Evolutionary conservation across 108 stramenopile genomes (phyloP).

Genomic region (Schizochytrium sp.): DNA sequence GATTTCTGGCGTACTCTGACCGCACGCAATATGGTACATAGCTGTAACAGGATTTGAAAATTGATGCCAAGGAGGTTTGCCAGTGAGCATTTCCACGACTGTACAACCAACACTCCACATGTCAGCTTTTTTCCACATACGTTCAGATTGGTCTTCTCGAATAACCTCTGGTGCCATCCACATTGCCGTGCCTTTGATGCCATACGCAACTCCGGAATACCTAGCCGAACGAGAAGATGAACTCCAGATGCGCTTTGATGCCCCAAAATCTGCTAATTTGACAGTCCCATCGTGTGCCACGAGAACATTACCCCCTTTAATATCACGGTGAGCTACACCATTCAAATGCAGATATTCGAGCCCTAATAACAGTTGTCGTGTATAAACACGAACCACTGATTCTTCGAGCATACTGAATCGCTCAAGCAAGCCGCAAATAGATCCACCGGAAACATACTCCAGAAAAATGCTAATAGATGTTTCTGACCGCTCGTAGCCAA

Average conservation of each 20-base stretch:
- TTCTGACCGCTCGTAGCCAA: conserved; percentile 68
- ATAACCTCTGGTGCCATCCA: conserved; percentile 84
- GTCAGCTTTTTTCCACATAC: conserved; percentile 77
- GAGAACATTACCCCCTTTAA: conserved; percentile 78
- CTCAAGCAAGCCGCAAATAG: conserved; percentile 63
- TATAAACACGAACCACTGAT: conserved; percentile 64
- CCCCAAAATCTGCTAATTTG: conserved; percentile 81
- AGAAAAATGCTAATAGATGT: conserved; percentile 68
- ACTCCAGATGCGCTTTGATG: conserved; percentile 67
- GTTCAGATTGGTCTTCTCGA: conserved; percentile 14
- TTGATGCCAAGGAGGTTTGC: conserved; percentile 73
- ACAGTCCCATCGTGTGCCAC: conserved; percentile 71
- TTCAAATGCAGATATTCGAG: conserved; percentile 78
- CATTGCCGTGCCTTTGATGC: conserved; percentile 79
- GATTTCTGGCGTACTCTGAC: conserved; percentile 51
- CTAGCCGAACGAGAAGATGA: neutral
- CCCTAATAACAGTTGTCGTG: conserved; percentile 76
- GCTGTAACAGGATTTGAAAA: conserved; percentile 70
- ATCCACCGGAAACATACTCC: conserved; percentile 73
- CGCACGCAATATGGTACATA: conserved; percentile 72
- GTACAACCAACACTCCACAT: conserved; percentile 82
- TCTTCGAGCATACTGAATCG: conserved; percentile 67
- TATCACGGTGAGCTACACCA: conserved; percentile 79
- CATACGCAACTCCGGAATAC: neutral
- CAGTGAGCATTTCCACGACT: conserved; percentile 81